Percentiles rank a stretch among this genome's conserved stretches.
These are phyloP conservation scores for Cutaneotrichosporon mucoides DNA, from an alignment of 1,284 basidiomycete species.

Conservation along the genomic window DNA sequence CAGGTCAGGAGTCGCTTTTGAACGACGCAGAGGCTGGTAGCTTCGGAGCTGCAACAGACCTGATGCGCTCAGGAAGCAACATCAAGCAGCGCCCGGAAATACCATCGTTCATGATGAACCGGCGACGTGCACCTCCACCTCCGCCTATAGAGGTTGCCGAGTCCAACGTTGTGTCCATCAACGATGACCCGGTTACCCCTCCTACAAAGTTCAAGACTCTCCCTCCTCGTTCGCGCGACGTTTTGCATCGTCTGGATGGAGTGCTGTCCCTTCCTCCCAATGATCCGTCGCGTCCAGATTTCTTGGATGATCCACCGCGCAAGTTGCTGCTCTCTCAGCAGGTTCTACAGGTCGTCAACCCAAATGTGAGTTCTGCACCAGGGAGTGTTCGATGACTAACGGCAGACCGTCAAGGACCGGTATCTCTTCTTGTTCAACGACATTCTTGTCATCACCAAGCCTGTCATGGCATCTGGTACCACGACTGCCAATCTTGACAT, in stretches of 20 bases:
- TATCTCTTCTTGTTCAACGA: slow-evolving; percentile 95
- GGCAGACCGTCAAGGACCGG: slow-evolving; percentile 81
- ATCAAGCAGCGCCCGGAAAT: slow-evolving; percentile 11
- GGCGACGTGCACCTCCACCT: slow-evolving; percentile 15
- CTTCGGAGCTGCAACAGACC: not conserved
- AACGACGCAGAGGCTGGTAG: not conserved
- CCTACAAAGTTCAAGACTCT: not conserved
- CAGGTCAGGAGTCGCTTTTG: not conserved
- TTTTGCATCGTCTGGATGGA: slow-evolving; percentile 51
- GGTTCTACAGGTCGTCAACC: slow-evolving; percentile 86
- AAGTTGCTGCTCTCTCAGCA: slow-evolving; percentile 78
- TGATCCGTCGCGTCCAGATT: slow-evolving; percentile 60
- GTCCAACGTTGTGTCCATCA: slow-evolving; percentile 19
- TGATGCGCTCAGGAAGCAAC: not conserved
- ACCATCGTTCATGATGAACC: slow-evolving; percentile 15
- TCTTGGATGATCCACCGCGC: slow-evolving; percentile 79
- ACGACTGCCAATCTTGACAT: slow-evolving; percentile 68
- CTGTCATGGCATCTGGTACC: slow-evolving; percentile 54
- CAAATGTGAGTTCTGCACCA: not conserved
- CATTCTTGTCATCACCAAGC: slow-evolving; percentile 72
- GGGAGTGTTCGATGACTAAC: slow-evolving; percentile 10
- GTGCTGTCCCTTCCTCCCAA: slow-evolving; percentile 52
- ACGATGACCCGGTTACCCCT: slow-evolving; percentile 9
- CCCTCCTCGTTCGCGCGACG: slow-evolving; percentile 1
- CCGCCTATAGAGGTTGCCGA: slow-evolving; percentile 16